Conservation (phyloP, 2,329 filamentous ascomycete genomes). For the Pseudopithomyces maydicus region DNA sequence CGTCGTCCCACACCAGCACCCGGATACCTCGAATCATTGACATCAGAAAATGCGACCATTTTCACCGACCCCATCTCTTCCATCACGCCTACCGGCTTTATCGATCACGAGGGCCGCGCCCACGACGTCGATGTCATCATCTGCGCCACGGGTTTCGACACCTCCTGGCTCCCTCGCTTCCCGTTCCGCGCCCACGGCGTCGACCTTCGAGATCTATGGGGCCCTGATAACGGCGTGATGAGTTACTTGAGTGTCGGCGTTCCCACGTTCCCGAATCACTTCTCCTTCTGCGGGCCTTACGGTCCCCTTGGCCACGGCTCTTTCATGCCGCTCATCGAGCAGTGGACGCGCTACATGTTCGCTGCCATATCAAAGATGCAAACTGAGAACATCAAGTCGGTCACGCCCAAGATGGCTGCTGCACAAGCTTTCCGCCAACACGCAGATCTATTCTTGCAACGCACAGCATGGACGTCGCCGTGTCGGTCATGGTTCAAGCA, state of each 20-base stretch:
- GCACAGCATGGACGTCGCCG: slow-evolving; percentile 29
- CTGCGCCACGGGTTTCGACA: slow-evolving; percentile 51
- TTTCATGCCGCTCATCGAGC: slow-evolving; percentile 31
- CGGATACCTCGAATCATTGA: slow-evolving; percentile 28
- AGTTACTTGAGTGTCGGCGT: slow-evolving; percentile 50
- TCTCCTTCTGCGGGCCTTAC: slow-evolving; percentile 47
- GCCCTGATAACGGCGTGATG: slow-evolving; percentile 37
- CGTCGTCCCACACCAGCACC: slow-evolving; percentile 29
- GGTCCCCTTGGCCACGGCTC: slow-evolving; percentile 27
- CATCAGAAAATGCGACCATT: slow-evolving; percentile 22
- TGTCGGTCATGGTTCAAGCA: slow-evolving; percentile 33
- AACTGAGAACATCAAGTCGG: slow-evolving; percentile 27
- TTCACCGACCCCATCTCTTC: slow-evolving; percentile 23
- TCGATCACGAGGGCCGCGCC: slow-evolving; percentile 19
- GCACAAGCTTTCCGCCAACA: slow-evolving; percentile 24
- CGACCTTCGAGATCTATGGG: slow-evolving; percentile 46
- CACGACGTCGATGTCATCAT: slow-evolving; percentile 49
- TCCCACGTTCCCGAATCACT: slow-evolving; percentile 52
- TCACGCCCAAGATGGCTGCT: slow-evolving; percentile 20
- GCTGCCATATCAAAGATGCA: slow-evolving; percentile 28
- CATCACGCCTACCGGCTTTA: slow-evolving; percentile 27
- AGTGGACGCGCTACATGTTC: slow-evolving; percentile 31
- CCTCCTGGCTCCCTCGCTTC: slow-evolving; percentile 32
- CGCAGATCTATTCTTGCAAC: slow-evolving; percentile 27
- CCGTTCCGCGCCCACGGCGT: slow-evolving; percentile 31